Evolutionary conservation across 2,329 filamentous ascomycete genomes (phyloP).

Genomic region (Colletotrichum camelliae): DNA sequence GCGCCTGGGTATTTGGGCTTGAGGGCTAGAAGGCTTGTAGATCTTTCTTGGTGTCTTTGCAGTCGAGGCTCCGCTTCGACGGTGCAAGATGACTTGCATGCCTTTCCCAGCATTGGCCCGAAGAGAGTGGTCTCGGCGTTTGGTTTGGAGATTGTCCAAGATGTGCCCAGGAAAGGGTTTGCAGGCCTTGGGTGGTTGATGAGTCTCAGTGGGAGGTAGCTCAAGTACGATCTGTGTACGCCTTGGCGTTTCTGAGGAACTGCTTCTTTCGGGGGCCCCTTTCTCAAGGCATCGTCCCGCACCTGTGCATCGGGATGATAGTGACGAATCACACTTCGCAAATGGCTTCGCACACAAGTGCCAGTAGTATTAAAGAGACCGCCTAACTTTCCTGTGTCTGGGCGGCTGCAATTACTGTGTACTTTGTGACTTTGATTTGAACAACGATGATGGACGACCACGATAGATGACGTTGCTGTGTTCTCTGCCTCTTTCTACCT

Average conservation of each 20-base stretch:
- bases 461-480: no score
- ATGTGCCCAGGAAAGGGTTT: not conserved
- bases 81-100: not conserved
- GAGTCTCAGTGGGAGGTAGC: accelerated
- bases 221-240: not conserved
- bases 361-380: no score
- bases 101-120: accelerated
- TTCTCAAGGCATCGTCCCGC: not conserved
- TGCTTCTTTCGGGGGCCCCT: no score
- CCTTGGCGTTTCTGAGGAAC: not conserved
- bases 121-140: not conserved
- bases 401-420: no score
- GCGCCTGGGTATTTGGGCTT: not conserved
- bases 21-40: not conserved
- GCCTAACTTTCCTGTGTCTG: no score
- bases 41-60: not conserved
- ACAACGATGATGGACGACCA: no score
- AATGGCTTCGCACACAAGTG: no score
- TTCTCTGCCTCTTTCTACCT: no score
- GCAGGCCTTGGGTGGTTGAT: not conserved
- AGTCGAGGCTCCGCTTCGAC: not conserved
- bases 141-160: not conserved
- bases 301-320: accelerated
- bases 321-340: accelerated
- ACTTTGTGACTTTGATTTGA: no score